phyloP scores from a whole-genome alignment of 2,329 filamentous ascomycete genomes.

The Ramularia collo-cygni region DNA sequence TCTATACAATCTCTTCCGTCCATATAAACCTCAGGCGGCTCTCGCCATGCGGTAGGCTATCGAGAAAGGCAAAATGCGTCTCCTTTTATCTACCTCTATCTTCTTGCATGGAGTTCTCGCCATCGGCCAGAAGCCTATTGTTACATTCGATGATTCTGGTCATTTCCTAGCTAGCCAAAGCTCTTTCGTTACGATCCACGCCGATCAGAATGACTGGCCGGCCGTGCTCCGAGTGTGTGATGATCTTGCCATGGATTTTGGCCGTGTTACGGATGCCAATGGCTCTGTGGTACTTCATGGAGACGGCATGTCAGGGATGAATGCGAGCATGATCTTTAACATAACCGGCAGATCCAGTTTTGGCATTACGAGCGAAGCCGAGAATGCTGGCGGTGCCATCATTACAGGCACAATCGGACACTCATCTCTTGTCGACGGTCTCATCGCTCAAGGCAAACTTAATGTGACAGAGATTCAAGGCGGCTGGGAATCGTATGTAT shows the following conservation, averaged over 20 bases:
- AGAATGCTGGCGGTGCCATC: constrained; percentile 41
- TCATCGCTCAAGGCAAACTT: constrained; percentile 51
- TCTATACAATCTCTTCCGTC: too few relatives aligned
- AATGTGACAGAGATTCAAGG: constrained; percentile 52
- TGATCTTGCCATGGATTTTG: constrained; percentile 63
- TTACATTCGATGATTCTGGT: constrained; percentile 40
- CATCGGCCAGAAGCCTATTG: constrained; percentile 46
- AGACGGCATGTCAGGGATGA: constrained; percentile 33
- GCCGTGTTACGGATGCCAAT: constrained; percentile 61
- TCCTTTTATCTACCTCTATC: too few relatives aligned
- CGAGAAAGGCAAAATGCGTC: too few relatives aligned
- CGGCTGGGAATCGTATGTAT: constrained; percentile 64
- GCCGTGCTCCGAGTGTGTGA: constrained; percentile 61
- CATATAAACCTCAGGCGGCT: too few relatives aligned
- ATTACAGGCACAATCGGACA: constrained; percentile 63
- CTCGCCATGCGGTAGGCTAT: too few relatives aligned
- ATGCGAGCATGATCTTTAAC: constrained; percentile 37
- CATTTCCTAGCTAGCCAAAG: constrained; percentile 18
- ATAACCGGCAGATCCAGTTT: constrained; percentile 35
- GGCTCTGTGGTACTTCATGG: constrained; percentile 46
- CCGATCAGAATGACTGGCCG: constrained; percentile 57
- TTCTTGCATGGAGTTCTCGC: constrained; percentile 18
- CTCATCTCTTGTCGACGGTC: constrained; percentile 53
- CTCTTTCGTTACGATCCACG: constrained; percentile 44
- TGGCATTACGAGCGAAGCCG: constrained; percentile 21